A percentile compares a stretch with the other conserved stretches of the same genome.
Conservation (phyloP, 164 flowering plant species). For the grape (Vitis vinifera) region DNA sequence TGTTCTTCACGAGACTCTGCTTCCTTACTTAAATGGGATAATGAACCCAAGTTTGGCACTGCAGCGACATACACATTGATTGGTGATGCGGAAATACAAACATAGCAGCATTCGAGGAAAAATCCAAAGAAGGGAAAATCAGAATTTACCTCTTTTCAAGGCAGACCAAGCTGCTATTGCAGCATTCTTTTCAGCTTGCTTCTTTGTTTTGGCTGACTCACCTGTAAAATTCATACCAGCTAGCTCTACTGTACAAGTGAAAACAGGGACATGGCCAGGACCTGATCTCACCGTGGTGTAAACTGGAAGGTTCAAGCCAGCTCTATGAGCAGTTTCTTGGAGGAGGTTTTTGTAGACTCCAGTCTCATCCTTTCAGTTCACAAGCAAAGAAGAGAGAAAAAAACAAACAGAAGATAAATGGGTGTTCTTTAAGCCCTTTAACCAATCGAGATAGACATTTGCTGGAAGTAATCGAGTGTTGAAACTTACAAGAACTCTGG, state of each 20-base stretch:
- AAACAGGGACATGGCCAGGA: conserved; percentile 64
- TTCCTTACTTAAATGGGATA: conserved; percentile 29
- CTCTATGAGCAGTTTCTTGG: conserved; percentile 72
- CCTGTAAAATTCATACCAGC: conserved; percentile 68
- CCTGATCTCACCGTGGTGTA: conserved; percentile 78
- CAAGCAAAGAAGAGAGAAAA: background rate
- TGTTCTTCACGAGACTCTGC: conserved; percentile 37
- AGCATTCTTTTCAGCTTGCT: conserved; percentile 92
- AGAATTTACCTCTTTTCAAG: conserved; percentile 49
- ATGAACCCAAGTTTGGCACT: conserved; percentile 42
- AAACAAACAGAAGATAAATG: background rate
- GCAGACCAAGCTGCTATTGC: conserved; percentile 87
- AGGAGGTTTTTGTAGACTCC: conserved; percentile 74
- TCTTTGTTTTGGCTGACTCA: conserved; percentile 77
- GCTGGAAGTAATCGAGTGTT: background rate
- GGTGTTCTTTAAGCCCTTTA: too few relatives aligned
- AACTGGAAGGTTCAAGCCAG: conserved; percentile 60
- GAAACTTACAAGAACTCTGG: conserved; percentile 64
- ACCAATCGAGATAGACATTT: background rate
- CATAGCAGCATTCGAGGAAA: background rate
- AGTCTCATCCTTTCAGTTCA: conserved; percentile 58
- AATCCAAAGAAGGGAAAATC: background rate
- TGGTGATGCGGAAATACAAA: conserved; percentile 7
- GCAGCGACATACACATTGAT: conserved; percentile 13
- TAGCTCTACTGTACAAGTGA: conserved; percentile 69